Evolutionary conservation across 2,329 filamentous ascomycete genomes (phyloP).

Genomic region (Cladobotryum mycophilum): DNA sequence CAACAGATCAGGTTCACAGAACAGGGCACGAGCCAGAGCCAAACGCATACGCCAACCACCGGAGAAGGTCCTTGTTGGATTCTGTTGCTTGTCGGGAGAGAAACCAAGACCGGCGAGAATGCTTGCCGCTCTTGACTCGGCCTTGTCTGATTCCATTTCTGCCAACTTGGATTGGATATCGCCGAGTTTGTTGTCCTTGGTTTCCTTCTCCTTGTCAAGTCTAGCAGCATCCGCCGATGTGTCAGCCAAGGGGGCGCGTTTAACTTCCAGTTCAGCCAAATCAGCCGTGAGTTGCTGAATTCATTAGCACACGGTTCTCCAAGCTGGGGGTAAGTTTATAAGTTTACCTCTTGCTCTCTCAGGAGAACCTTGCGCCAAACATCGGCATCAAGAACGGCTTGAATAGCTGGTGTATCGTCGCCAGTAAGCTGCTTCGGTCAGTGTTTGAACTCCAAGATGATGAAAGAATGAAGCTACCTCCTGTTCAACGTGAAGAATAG

Average conservation of each 20-base stretch:
- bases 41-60: conserved; percentile 99
- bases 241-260: conserved; percentile 76
- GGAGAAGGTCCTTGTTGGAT: conserved; percentile 93
- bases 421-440: conserved; percentile 63
- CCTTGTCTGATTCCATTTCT: conserved; percentile 99
- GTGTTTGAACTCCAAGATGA: background rate
- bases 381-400: conserved; percentile 93
- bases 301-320: background rate
- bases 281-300: conserved; percentile 66
- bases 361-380: conserved; percentile 97
- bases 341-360: conserved; percentile 73
- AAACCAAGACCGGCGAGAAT: conserved; percentile 97
- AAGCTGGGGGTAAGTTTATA: background rate
- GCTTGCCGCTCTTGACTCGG: conserved; percentile 88
- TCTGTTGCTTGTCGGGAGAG: conserved; percentile 86
- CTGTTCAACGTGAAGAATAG: conserved; percentile 97
- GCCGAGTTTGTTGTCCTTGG: conserved; percentile 80
- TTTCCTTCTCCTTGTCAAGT: conserved; percentile 82
- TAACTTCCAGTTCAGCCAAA: conserved; percentile 68
- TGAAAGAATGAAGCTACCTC: conserved; percentile 54
- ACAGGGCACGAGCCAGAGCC: conserved; percentile 86
- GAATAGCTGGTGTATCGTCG: conserved; percentile 89
- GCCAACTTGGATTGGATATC: conserved; percentile 88
- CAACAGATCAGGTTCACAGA: conserved; percentile 93
- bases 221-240: conserved; percentile 83